Evolutionary conservation across 306 rosid species (phyloP), one percentile per base, ranked within the genome.

Genomic region (Lathyrus sativus): DNA sequence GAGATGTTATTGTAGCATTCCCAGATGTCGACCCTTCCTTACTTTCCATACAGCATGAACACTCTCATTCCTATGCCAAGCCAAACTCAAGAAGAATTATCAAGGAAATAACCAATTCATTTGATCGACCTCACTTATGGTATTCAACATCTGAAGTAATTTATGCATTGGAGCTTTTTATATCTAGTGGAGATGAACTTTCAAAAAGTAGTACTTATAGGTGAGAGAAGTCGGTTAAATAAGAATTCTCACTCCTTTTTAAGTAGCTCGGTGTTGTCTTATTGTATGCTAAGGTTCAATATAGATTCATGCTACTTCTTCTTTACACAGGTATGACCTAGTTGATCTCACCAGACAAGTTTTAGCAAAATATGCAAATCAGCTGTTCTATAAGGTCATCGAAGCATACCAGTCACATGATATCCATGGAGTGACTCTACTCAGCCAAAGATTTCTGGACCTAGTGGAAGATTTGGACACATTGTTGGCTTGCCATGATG

Each of bases 261-360:
- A 50, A 56, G 38, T 50, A 19, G 44, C 31, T 57, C 9, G 2
- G 5, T 65, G 50, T 12, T 18, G 12, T 42, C 49, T 70, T 37
- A 35, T 35, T 22, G 6, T n/a, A 38, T 59, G 59, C 11, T 28
- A 48, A 37, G 2, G 53, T 80, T 71, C 56, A 61, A 29, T 55
- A 31, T 28, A 19, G 43, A 53, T 13, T 60, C 62, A n/a, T 73
- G 38, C 12, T 58, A 18, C 42, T 50, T 81, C 64, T 48, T 69
- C 43, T 65, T 49, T 68, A 37, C 45, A 7, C 80, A 89, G 97
- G 88, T 91, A 89, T 55, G 97, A 89, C 77, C 87, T 91, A 48
- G 90, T 91, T 33, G 97, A 91, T 76, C 81, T 91, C 67, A 89
- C 91, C 3, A 85, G 96, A 79, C 97, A 91, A 87, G 91, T 83